Percentiles rank a stretch among this genome's conserved stretches.
phyloP scores from a whole-genome alignment of 2,329 filamentous ascomycete genomes.

The Fusarium sp. region DNA sequence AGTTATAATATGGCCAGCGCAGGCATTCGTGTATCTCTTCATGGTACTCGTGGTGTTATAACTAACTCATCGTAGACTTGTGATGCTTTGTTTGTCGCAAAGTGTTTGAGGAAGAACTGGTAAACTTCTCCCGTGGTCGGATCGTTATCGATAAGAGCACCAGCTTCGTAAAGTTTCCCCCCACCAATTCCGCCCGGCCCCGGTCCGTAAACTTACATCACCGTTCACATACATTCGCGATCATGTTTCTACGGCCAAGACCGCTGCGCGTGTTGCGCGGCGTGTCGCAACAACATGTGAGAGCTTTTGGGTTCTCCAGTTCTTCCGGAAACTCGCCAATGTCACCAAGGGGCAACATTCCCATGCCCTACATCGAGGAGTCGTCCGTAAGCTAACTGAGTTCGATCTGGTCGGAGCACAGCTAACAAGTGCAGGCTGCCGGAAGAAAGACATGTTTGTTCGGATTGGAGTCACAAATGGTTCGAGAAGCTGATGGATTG shows the following conservation, averaged over 20 bases:
- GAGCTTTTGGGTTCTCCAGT: conserved; percentile 56
- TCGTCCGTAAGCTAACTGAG: conserved; percentile 48
- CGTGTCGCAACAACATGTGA: conserved; percentile 48
- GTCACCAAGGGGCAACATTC: conserved; percentile 54
- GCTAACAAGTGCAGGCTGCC: conserved; percentile 66
- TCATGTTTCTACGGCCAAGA: conserved; percentile 46
- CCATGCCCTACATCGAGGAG: conserved; percentile 66
- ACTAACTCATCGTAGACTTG: conserved; percentile 25
- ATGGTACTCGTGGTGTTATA: conserved; percentile 34
- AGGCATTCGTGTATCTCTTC: conserved; percentile 40
- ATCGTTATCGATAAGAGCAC: conserved; percentile 30
- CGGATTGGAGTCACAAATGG: too few relatives aligned
- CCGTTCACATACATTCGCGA: conserved; percentile 3
- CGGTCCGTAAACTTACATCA: conserved; percentile 10
- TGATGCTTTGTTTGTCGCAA: not conserved
- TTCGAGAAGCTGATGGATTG: conserved; percentile 27
- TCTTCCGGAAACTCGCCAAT: conserved; percentile 37
- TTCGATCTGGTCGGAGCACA: not conserved
- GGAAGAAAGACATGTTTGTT: conserved; percentile 79
- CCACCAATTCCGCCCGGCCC: conserved; percentile 36
- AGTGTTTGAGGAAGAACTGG: not conserved
- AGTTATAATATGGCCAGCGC: conserved; percentile 14
- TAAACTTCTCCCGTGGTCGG: conserved; percentile 9
- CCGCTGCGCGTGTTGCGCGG: conserved; percentile 46
- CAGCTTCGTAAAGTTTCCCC: conserved; percentile 35